Percentiles rank a stretch among this genome's conserved stretches.
These are phyloP conservation scores for Glutinoglossum americanum DNA, from an alignment of 495 filamentous ascomycete genomes.

Conservation along the genomic window DNA sequence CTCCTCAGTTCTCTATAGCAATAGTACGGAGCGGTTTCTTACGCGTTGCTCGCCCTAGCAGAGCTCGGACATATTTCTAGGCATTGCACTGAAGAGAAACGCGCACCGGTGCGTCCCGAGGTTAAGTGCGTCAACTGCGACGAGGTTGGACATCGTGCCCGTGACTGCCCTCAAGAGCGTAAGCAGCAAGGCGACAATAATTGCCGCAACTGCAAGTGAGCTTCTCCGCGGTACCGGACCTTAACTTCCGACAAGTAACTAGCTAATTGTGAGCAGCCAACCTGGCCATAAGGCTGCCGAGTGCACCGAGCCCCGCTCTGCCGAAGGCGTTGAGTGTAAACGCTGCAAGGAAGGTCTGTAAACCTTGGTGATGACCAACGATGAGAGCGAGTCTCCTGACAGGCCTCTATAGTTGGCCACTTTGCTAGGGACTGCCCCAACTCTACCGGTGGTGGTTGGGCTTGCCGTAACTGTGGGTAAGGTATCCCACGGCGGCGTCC, in stretches of 20 bases:
- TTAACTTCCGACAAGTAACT: not conserved
- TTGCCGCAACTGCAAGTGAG: constrained; percentile 70
- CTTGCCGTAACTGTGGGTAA: constrained; percentile 45
- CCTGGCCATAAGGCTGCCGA: constrained; percentile 37
- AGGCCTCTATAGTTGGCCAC: constrained; percentile 39
- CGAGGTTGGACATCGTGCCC: constrained; percentile 40
- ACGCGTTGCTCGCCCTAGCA: constrained; percentile 9
- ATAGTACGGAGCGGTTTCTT: not conserved
- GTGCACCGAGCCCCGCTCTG: constrained; percentile 49
- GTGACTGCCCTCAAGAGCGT: constrained; percentile 38
- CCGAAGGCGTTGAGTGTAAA: constrained; percentile 57
- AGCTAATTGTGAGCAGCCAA: constrained; percentile 16
- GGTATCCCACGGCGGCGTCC: constrained; percentile 7
- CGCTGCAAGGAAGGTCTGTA: constrained; percentile 46
- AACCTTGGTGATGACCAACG: not conserved
- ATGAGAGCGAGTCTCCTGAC: constrained; percentile 4
- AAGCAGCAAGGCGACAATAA: constrained; percentile 28
- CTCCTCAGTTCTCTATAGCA: constrained; percentile 4
- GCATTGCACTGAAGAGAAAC: constrained; percentile 40
- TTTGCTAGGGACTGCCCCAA: constrained; percentile 67
- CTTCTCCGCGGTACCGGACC: constrained; percentile 1
- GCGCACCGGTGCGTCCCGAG: constrained; percentile 22
- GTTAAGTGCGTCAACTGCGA: constrained; percentile 63
- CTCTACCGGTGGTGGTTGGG: constrained; percentile 21
- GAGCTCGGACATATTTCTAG: constrained; percentile 55